phyloP scores from a whole-genome alignment of 1,139 yeast genomes.

The Pichia sp. region DNA sequence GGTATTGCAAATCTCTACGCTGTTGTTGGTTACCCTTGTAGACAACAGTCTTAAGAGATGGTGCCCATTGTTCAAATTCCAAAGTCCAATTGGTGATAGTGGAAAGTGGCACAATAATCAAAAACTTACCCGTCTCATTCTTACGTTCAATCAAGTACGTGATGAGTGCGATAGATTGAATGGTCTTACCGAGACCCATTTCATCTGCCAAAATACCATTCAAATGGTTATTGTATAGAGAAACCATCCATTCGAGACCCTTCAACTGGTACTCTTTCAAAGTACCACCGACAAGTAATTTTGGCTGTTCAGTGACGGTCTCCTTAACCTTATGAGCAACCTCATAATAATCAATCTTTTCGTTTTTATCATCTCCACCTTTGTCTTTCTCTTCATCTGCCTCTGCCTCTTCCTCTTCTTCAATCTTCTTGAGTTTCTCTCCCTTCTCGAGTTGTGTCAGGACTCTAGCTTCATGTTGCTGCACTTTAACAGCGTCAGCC shows the following conservation, averaged over 20 bases:
- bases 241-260: conserved; percentile 98
- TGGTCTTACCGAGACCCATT: conserved; percentile 88
- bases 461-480: conserved; percentile 53
- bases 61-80: conserved; percentile 88
- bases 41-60: conserved; percentile 56
- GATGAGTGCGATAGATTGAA: conserved; percentile 72
- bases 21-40: conserved; percentile 71
- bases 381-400: conserved; percentile 26
- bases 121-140: conserved; percentile 59
- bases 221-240: conserved; percentile 83
- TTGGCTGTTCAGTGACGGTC: conserved; percentile 56
- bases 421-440: conserved; percentile 21
- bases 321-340: conserved; percentile 74
- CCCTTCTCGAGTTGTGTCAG: conserved; percentile 23
- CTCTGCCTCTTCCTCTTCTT: conserved; percentile 5
- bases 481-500: conserved; percentile 70
- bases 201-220: conserved; percentile 95
- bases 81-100: conserved; percentile 81
- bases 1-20: conserved; percentile 58
- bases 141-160: conserved; percentile 69
- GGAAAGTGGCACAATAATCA: conserved; percentile 78
- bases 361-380: conserved; percentile 48
- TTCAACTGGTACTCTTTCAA: conserved; percentile 89
- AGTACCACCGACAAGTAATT: conserved; percentile 73
- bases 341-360: conserved; percentile 66